A percentile compares a stretch with the other conserved stretches of the same genome.
These are phyloP conservation scores for Ogataea henricii DNA, from an alignment of 805 yeast genomes.

Conservation along the genomic window DNA sequence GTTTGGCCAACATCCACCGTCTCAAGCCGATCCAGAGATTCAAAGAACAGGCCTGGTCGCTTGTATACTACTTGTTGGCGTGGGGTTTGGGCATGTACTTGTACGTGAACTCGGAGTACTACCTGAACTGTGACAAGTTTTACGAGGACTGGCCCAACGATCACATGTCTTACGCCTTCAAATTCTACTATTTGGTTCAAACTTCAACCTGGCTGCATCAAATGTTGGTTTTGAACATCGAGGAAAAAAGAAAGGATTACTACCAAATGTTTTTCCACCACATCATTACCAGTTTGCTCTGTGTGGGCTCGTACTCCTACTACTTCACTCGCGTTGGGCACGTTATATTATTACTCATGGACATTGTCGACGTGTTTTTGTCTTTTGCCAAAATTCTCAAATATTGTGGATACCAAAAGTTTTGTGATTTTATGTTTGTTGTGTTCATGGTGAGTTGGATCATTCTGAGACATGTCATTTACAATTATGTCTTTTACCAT, in stretches of 20 bases:
- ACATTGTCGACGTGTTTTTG: constrained; percentile 72
- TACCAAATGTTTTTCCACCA: constrained; percentile 88
- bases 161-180: constrained; percentile 51
- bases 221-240: constrained; percentile 72
- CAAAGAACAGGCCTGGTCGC: constrained; percentile 85
- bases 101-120: constrained; percentile 61
- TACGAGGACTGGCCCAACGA: constrained; percentile 78
- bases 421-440: constrained; percentile 72
- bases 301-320: constrained; percentile 70
- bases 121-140: constrained; percentile 54
- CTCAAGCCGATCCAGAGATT: constrained; percentile 63
- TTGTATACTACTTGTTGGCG: constrained; percentile 57
- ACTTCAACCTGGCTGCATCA: constrained; percentile 84
- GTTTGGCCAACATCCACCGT: constrained; percentile 43
- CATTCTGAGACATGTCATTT: constrained; percentile 68
- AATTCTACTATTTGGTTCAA: constrained; percentile 70
- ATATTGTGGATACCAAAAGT: constrained; percentile 59
- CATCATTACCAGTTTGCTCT: constrained; percentile 69
- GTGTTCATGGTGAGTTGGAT: constrained; percentile 72
- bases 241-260: constrained; percentile 79
- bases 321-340: constrained; percentile 80
- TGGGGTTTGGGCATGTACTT: constrained; percentile 59
- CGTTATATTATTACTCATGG: constrained; percentile 77
- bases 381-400: constrained; percentile 75
- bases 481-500: constrained; percentile 65